Conservation (phyloP, 257 asterid genomes). For the Vinca minor region DNA sequence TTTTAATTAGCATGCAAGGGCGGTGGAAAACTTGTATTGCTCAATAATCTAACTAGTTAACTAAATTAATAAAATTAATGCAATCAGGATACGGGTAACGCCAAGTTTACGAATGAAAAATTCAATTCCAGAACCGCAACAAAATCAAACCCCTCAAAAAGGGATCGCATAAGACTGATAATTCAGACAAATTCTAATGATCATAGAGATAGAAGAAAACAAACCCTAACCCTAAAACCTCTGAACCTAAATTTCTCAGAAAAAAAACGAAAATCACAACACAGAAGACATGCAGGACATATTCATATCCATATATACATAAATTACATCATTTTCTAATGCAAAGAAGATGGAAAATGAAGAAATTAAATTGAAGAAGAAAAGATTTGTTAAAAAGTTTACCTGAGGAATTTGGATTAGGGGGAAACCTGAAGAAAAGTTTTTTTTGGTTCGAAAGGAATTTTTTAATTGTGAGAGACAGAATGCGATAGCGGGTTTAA, state of each 20-base stretch:
- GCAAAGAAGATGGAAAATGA: background rate
- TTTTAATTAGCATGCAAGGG: too few species aligned
- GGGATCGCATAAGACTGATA: background rate
- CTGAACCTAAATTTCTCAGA: background rate
- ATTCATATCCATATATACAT: background rate
- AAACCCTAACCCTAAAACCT: background rate
- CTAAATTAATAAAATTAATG: background rate
- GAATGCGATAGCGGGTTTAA: constrained; percentile 1
- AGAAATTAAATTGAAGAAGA: background rate
- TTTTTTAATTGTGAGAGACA: background rate
- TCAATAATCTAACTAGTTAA: background rate
- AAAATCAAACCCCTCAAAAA: background rate
- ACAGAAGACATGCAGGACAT: background rate
- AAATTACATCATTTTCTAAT: background rate
- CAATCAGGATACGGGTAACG: background rate
- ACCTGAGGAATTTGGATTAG: background rate
- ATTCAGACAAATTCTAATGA: background rate
- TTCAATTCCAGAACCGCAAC: too few species aligned
- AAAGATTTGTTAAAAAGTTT: background rate
- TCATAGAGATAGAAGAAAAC: background rate
- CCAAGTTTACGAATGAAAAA: background rate
- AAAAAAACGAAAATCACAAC: background rate
- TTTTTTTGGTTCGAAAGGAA: background rate
- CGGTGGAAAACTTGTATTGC: background rate
- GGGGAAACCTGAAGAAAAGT: background rate